phyloP scores from a whole-genome alignment of 331 rosid genomes.

The Telfairia occidentalis region DNA sequence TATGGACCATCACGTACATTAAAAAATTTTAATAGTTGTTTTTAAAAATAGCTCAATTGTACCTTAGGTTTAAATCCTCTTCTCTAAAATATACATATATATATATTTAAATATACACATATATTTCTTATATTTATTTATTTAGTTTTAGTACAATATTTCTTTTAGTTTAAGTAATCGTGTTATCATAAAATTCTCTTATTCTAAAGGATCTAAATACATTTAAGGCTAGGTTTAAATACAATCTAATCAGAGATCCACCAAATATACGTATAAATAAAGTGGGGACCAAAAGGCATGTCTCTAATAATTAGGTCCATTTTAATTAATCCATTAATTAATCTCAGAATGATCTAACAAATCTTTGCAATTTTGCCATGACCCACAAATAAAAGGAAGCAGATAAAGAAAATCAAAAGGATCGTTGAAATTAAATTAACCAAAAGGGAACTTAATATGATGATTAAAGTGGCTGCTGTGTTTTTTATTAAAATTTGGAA shows the following conservation, averaged over 20 bases:
- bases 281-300: slow-evolving; percentile 18
- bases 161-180: neutral
- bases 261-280: slow-evolving; percentile 7
- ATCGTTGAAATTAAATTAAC: slow-evolving; percentile 6
- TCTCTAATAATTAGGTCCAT: slow-evolving; percentile 22
- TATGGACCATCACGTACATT: too few species aligned
- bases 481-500: neutral
- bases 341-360: neutral
- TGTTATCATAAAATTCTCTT: neutral
- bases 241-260: slow-evolving; percentile 19
- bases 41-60: too few species aligned
- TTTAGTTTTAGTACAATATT: too few species aligned
- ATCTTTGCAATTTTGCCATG: neutral
- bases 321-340: neutral
- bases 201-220: neutral
- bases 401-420: neutral
- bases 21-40: too few species aligned
- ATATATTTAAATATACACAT: too few species aligned
- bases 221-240: neutral
- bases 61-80: too few species aligned
- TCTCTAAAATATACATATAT: too few species aligned
- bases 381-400: slow-evolving; percentile 9
- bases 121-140: too few species aligned
- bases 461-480: neutral
- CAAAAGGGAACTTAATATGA: slow-evolving; percentile 5